Conservation (phyloP, 2,329 filamentous ascomycete species). For the Elsinoe perseae region DNA sequence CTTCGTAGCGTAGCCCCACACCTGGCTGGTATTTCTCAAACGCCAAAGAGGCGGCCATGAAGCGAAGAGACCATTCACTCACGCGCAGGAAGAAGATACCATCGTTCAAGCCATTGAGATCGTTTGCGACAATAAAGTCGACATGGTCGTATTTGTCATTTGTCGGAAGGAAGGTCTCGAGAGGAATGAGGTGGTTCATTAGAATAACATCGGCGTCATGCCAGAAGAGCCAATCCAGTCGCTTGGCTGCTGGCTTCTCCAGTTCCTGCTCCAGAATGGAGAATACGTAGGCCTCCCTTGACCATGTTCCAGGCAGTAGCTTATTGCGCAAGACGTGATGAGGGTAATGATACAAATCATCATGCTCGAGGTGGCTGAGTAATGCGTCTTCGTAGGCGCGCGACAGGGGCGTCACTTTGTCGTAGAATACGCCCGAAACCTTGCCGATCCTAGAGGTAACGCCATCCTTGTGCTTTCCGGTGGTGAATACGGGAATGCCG, state of each 20-base stretch:
- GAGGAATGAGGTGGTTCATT: constrained; percentile 26
- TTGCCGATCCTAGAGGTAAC: constrained; percentile 7
- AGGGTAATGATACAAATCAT: not conserved
- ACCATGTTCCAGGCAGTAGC: not conserved
- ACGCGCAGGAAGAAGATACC: constrained; percentile 29
- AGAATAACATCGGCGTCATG: constrained; percentile 26
- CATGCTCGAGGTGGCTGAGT: constrained; percentile 7
- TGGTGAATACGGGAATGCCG: not conserved
- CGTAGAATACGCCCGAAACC: constrained; percentile 7
- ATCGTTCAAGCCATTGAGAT: constrained; percentile 26
- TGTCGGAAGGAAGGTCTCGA: constrained; percentile 30
- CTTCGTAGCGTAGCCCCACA: constrained; percentile 21
- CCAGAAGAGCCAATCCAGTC: constrained; percentile 19
- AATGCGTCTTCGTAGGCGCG: constrained; percentile 2
- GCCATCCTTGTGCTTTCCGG: not conserved
- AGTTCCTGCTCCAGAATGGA: constrained; percentile 6
- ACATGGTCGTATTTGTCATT: constrained; percentile 22
- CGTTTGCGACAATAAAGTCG: constrained; percentile 25
- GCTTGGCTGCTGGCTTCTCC: not conserved
- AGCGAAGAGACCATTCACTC: constrained; percentile 21
- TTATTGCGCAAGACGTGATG: not conserved
- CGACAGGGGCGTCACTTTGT: not conserved
- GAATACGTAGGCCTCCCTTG: not conserved
- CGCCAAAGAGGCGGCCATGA: constrained; percentile 23
- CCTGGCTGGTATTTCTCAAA: constrained; percentile 18